Conservation (phyloP, 495 filamentous ascomycete species). For the Talaromyces liani region DNA sequence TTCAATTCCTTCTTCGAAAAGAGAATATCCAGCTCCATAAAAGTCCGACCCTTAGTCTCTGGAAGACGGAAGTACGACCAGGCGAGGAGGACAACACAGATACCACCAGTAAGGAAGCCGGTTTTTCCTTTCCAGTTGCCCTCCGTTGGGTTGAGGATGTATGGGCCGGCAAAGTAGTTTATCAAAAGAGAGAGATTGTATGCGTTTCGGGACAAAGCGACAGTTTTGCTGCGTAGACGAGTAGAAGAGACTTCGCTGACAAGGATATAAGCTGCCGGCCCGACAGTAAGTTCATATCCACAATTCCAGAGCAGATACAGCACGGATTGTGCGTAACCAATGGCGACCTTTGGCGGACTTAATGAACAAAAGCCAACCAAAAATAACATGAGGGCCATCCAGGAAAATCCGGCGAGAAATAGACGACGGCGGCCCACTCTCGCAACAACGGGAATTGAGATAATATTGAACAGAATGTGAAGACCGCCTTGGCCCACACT, state of each 20-base stretch:
- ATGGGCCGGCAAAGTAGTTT: constrained; percentile 23
- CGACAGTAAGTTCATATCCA: constrained; percentile 54
- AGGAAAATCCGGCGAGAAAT: constrained; percentile 39
- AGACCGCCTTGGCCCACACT: constrained; percentile 23
- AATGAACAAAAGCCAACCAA: constrained; percentile 32
- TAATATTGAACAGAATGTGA: constrained; percentile 40
- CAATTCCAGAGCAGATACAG: constrained; percentile 36
- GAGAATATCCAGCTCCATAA: constrained; percentile 50
- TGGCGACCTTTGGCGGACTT: constrained; percentile 13
- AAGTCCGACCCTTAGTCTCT: constrained; percentile 41
- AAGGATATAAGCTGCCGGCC: constrained; percentile 58
- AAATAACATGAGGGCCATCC: constrained; percentile 34
- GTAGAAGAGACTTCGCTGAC: constrained; percentile 58
- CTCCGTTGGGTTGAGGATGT: constrained; percentile 28
- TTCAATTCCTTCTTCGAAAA: constrained; percentile 43
- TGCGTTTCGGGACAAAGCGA: constrained; percentile 48
- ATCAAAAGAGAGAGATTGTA: constrained; percentile 42
- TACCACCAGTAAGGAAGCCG: constrained; percentile 29
- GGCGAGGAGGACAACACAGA: constrained; percentile 14
- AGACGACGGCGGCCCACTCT: constrained; percentile 41
- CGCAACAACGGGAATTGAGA: constrained; percentile 43
- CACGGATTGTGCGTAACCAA: constrained; percentile 19
- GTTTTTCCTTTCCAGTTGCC: constrained; percentile 36
- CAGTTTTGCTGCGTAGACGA: constrained; percentile 57
- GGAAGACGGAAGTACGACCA: constrained; percentile 36